Conservation (phyloP, 176 grass and related monocot species). For the Leersia perrieri region DNA sequence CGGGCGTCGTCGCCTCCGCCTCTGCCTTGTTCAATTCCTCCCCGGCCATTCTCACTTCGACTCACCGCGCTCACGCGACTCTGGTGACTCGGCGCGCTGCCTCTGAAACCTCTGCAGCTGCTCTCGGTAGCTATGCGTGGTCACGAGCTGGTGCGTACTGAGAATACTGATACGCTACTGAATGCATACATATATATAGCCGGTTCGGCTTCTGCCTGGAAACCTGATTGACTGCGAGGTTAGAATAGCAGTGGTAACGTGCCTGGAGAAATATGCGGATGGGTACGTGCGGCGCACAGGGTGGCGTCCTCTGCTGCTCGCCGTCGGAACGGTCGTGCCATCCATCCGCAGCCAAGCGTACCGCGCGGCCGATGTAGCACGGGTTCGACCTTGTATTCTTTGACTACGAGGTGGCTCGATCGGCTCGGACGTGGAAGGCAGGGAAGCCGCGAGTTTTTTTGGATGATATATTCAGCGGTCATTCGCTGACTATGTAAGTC, state of each 20-base stretch:
- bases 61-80: background rate
- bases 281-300: background rate
- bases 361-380: background rate
- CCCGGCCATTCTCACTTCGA: conserved; percentile 17
- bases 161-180: background rate
- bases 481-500: background rate
- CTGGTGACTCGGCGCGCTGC: background rate
- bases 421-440: background rate
- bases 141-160: background rate
- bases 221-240: too few species aligned
- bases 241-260: background rate
- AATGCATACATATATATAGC: background rate
- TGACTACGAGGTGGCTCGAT: background rate
- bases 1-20: background rate
- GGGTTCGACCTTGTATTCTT: background rate
- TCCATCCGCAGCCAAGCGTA: background rate
- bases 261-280: background rate
- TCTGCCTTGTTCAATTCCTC: conserved; percentile 14
- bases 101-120: background rate
- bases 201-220: too few species aligned
- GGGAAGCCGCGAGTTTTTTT: background rate
- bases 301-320: background rate
- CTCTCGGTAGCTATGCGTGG: background rate
- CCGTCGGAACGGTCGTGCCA: background rate
- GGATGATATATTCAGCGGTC: background rate